Evolutionary conservation across 805 yeast genomes (phyloP).

Genomic region (Zygoascus flipseniorum): DNA sequence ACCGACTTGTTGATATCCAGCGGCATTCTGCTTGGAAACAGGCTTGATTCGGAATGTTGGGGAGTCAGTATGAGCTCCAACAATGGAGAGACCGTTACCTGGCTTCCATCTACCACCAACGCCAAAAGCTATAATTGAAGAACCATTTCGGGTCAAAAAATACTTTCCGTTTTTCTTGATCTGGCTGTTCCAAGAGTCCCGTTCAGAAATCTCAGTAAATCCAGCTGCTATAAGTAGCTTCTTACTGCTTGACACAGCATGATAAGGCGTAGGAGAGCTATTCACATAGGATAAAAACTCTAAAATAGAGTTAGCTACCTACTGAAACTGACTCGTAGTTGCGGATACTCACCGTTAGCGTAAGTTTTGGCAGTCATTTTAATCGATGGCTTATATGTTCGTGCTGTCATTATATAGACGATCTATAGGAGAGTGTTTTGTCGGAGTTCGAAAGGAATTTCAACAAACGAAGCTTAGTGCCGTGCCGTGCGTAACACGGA

Average conservation of each 20-base stretch:
- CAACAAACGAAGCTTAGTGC: not conserved
- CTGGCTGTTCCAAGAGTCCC: constrained; percentile 55
- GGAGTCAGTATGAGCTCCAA: constrained; percentile 95
- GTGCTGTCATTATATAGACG: not conserved
- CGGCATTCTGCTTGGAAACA: constrained; percentile 49
- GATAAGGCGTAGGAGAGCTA: constrained; percentile 88
- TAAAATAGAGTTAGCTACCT: not conserved
- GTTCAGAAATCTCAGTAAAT: constrained; percentile 64
- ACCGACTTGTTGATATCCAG: constrained; percentile 78
- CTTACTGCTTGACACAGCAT: constrained; percentile 68
- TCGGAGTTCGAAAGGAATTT: not conserved
- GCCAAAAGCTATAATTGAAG: constrained; percentile 80
- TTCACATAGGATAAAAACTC: constrained; percentile 74
- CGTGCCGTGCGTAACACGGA: too few species aligned
- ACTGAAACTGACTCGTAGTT: not conserved
- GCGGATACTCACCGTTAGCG: not conserved
- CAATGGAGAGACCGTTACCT: constrained; percentile 78
- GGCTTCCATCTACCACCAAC: constrained; percentile 65
- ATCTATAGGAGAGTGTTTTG: not conserved
- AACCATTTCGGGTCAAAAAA: constrained; percentile 81
- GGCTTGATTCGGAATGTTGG: constrained; percentile 92
- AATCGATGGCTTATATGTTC: not conserved
- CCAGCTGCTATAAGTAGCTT: constrained; percentile 50
- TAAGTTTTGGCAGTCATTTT: not conserved
- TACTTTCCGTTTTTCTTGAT: constrained; percentile 55